Evolutionary conservation across 352 stramenopile species (phyloP), one percentile per base, ranked within the genome.

Genomic region (Pythium plurisporium): DNA sequence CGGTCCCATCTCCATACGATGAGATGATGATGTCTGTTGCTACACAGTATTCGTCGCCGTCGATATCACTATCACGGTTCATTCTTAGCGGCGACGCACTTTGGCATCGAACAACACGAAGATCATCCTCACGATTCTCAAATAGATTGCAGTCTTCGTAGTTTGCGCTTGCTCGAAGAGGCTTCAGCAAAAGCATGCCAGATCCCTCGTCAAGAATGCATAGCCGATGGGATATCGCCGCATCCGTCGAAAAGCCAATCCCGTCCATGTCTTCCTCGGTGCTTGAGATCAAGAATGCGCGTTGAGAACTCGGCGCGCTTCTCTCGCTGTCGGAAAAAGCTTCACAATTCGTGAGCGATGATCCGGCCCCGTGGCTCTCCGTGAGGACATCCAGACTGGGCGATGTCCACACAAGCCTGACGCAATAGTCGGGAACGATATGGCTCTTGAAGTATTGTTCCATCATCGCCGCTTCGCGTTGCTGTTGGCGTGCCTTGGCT

Each of bases 361-460:
- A 22, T 6, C 23, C 11, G n/a, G 25, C 5, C 11, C 5, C 10
- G 8, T 52, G 27, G n/a, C 45, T 53, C 33, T 57, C 54, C 9
- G 20, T n/a, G 6, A 69, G 20, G 5, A 19, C 51, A 25, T 70
- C 62, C 8, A 70, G 45, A 42, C 26, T 51, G 0, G 62, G 62
- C 14, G 55, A 59, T 34, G 50, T 62, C 62, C 62, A 70, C 23
- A 62, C 43, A 49, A 65, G 55, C n/a, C 30, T 37, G 0, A 54
- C 44, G 10, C n/a, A 27, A 19, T n/a, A 40, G 8, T 61, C 62
- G 5, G 62, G 62, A 6, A 62, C 51, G 23, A 70, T 64, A 22
- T 65, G 55, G 29, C 51, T 62, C 50, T 57, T 62, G 27, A 59
- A 50, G n/a, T 51, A 57, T 26, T 59, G 50, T 25, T 64, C 50